Conservation (phyloP, 2,329 filamentous ascomycete species). For the Monilinia polystroma region DNA sequence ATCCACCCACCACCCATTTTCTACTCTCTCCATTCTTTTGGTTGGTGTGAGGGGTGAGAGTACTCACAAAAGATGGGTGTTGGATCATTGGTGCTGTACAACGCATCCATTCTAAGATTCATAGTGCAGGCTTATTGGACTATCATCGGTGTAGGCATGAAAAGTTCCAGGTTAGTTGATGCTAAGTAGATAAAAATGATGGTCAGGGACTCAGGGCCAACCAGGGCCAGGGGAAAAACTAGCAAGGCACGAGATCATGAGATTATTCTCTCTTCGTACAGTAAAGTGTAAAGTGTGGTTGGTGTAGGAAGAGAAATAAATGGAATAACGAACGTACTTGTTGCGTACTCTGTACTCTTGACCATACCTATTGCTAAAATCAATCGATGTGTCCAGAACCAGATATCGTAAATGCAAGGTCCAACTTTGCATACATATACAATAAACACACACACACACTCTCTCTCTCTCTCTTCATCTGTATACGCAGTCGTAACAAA, state of each 20-base stretch:
- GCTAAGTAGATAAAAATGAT: neutral
- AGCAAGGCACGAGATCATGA: conserved; percentile 21
- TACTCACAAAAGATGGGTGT: conserved; percentile 1
- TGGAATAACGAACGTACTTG: conserved; percentile 9
- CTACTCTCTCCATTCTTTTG: conserved; percentile 5
- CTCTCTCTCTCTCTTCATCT: neutral
- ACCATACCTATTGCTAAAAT: neutral
- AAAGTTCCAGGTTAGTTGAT: conserved; percentile 7
- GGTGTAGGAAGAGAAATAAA: neutral
- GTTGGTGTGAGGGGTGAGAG: neutral
- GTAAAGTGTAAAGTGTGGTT: neutral
- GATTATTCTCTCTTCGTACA: neutral
- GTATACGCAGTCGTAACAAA: neutral
- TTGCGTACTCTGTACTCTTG: neutral
- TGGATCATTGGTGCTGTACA: conserved; percentile 15
- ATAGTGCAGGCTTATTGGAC: conserved; percentile 6
- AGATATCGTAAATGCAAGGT: conserved; percentile 16
- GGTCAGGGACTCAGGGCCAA: neutral
- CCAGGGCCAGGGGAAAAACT: conserved; percentile 17
- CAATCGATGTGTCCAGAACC: neutral
- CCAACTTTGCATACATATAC: conserved; percentile 3
- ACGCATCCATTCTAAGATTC: conserved; percentile 9
- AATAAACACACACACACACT: too few relatives aligned
- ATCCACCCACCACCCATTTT: neutral
- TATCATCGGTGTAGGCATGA: conserved; percentile 11